These are phyloP conservation scores for Fistulifera pelliculosa DNA, from an alignment of 108 stramenopile genomes.

Conservation along the genomic window DNA sequence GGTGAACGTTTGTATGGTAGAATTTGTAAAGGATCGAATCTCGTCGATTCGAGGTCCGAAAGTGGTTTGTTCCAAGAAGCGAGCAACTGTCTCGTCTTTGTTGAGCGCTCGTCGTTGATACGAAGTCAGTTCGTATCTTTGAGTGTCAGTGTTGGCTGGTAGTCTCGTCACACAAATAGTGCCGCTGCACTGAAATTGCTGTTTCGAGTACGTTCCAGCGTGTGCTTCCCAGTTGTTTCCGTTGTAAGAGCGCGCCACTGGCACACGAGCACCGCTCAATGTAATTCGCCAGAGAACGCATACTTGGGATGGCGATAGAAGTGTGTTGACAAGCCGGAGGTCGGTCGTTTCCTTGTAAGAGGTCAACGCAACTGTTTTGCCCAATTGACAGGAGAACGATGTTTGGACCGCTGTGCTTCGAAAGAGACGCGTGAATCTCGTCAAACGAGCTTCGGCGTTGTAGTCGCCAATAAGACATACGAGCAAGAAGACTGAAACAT, in stretches of 20 bases:
- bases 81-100: conserved; percentile 22
- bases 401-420: no score
- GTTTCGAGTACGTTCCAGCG: conserved; percentile 1
- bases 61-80: conserved; percentile 45
- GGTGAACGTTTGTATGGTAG: not conserved
- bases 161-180: not conserved
- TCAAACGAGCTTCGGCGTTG: no score
- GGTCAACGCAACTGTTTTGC: no score
- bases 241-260: conserved; percentile 22
- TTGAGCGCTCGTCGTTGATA: conserved; percentile 5
- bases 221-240: conserved; percentile 18
- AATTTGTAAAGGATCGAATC: conserved; percentile 10
- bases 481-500: no score
- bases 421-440: no score
- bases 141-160: not conserved
- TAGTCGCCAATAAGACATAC: no score
- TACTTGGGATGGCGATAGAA: no score
- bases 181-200: not conserved
- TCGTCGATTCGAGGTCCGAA: conserved; percentile 36
- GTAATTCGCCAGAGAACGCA: no score
- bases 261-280: not conserved
- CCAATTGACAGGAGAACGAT: no score
- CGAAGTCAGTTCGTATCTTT: conserved; percentile 1
- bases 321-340: no score
- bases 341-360: no score